Evolutionary conservation across 768 basidiomycete species (phyloP).

Genomic region (Podaxis pistillaris): DNA sequence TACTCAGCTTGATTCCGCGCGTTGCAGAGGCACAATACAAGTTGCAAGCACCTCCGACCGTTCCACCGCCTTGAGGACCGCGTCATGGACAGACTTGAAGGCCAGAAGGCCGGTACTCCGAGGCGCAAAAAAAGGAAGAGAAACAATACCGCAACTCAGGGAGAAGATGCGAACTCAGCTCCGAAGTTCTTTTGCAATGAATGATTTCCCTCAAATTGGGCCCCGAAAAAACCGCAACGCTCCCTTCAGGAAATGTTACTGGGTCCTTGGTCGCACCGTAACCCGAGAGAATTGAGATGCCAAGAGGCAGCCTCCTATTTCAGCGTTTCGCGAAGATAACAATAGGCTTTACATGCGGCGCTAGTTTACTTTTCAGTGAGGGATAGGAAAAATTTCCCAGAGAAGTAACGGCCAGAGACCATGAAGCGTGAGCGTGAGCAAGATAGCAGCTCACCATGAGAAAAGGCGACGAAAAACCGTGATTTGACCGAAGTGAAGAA

Average conservation of each 20-base stretch:
- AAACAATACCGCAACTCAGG: not conserved
- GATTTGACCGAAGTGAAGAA: not conserved
- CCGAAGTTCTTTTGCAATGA: not conserved
- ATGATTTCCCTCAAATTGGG: not conserved
- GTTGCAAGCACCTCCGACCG: not conserved
- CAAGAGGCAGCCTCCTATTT: not conserved
- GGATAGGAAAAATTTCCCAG: not conserved
- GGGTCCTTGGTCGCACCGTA: not conserved
- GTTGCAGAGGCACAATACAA: not conserved
- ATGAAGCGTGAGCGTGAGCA: not conserved
- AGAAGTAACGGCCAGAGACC: not conserved
- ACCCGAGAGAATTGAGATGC: not conserved
- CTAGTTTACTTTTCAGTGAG: not conserved
- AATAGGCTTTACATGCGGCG: not conserved
- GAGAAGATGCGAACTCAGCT: not conserved
- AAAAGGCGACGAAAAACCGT: slow-evolving; percentile 4
- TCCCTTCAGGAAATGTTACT: not conserved
- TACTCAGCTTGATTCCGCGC: not conserved
- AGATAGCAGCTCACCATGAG: not conserved
- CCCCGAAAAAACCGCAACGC: not conserved
- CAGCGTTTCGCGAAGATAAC: not conserved
- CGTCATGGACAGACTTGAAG: not conserved
- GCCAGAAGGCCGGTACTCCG: not conserved
- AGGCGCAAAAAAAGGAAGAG: not conserved
- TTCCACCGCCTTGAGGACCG: not conserved